These are phyloP conservation scores for Cryptosporidium ubiquitum DNA, from an alignment of 169 alveolate genomes.

Conservation along the genomic window DNA sequence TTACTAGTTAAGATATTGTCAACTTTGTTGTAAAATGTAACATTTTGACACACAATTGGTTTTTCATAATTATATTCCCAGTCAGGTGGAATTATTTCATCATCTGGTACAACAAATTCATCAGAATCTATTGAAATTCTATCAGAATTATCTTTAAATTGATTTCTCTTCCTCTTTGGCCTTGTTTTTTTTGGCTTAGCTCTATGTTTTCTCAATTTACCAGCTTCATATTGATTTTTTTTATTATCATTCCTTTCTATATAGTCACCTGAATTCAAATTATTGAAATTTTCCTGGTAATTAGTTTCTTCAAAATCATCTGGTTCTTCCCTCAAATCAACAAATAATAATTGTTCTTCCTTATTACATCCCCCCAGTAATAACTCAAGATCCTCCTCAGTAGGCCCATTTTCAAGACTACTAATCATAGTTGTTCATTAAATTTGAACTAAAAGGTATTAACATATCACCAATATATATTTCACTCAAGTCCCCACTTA, in stretches of 20 bases:
- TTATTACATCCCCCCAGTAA: not conserved
- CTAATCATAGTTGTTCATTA: conserved; percentile 6
- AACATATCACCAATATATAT: not conserved
- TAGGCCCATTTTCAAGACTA: conserved; percentile 54
- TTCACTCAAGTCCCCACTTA: not conserved
- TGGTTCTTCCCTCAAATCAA: conserved; percentile 19
- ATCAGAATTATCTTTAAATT: not conserved
- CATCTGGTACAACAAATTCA: conserved; percentile 72
- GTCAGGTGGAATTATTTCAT: conserved; percentile 62
- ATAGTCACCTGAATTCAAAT: not conserved
- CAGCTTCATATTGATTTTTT: not conserved
- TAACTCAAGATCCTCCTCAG: conserved; percentile 51
- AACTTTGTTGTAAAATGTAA: conserved; percentile 46
- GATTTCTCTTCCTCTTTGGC: not conserved
- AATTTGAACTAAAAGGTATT: not conserved
- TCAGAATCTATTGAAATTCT: conserved; percentile 22
- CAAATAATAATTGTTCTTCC: not conserved
- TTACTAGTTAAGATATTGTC: conserved; percentile 2
- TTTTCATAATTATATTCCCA: conserved; percentile 59
- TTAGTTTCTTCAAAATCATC: not conserved
- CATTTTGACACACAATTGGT: conserved; percentile 53
- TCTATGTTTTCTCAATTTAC: not conserved
- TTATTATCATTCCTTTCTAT: not conserved
- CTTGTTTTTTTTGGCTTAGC: not conserved
- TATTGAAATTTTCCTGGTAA: not conserved